These are phyloP conservation scores for Lachnum nothofagi DNA, from an alignment of 2,329 filamentous ascomycete species.

Conservation along the genomic window DNA sequence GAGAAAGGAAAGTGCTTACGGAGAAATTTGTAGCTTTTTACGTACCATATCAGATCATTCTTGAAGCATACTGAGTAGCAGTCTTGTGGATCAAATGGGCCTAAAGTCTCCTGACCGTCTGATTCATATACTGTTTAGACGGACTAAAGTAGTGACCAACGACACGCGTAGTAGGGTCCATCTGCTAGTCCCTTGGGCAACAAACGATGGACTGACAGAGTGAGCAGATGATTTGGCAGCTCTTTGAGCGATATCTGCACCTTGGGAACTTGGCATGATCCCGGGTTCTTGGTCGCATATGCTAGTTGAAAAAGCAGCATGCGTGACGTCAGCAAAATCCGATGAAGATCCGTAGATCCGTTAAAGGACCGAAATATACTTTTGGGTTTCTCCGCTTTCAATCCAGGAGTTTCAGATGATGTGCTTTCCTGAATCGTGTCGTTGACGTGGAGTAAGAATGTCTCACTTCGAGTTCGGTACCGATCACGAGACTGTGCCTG, in stretches of 20 bases:
- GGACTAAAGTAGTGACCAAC: no score
- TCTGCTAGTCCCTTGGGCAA: no score
- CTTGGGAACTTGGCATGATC: background rate
- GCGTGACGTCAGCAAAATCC: background rate
- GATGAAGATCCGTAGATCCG: background rate
- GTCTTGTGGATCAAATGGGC: background rate
- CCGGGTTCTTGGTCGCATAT: background rate
- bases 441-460: background rate
- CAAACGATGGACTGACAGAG: no score
- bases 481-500: background rate
- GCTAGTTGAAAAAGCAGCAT: background rate
- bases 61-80: background rate
- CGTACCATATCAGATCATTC: background rate
- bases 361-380: background rate
- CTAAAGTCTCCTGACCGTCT: background rate
- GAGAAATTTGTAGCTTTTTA: background rate
- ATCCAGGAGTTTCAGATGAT: background rate
- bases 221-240: background rate
- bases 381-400: background rate
- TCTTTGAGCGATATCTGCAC: background rate
- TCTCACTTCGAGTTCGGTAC: background rate
- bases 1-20: slow-evolving; percentile 1
- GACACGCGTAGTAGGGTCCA: no score
- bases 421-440: background rate
- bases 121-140: background rate